Evolutionary conservation across 78 protist genomes (phyloP), one percentile per base, ranked within the genome.

Genomic region (Speleostelium caveatum): DNA sequence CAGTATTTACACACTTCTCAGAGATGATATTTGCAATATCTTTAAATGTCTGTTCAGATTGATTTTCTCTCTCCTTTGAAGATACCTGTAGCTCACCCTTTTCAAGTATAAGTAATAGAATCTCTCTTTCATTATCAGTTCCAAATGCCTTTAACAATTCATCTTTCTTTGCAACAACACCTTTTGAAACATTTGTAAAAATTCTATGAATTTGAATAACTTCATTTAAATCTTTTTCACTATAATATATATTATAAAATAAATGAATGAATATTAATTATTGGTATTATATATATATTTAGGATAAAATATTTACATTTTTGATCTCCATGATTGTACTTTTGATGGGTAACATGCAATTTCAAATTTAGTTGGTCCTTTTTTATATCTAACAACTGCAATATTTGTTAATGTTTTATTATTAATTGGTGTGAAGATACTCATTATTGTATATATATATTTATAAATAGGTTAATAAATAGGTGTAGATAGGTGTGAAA

Each of bases 11-110:
- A 61, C 97, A 95, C 65, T 86, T 86, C 35, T 86, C 96, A 5
- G 96, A 86, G 0, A 98, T 95, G 5, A 96, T 83, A 1, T 95
- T 85, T 35, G 97, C 97, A 16, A 98, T 90, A 62, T 98, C 99
- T 4, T 53, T 41, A 32, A 66, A 78, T 22, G 69, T 55, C 33
- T 75, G 35, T 0, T 78, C 95, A 14, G 73, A 93, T 22, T 79
- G 73, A n/a, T 49, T 53, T 32, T 22, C 77, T 6, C 99, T 79
- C 89, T 98, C 99, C 60, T 94, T 92, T 19, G 87, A 93, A 6
- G 97, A 71, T 14, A 97, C 98, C 78, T 98, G 99, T 35, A 98
- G 71, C 58, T 98, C 97, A 3, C 99, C 99, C 45, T 95, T 97
- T 17, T 78, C 90, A 6, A 73, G 59, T 33, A 73, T 71, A 36